Evolutionary conservation across 805 yeast genomes (phyloP).

Genomic region (Metschnikowia rubicola): DNA sequence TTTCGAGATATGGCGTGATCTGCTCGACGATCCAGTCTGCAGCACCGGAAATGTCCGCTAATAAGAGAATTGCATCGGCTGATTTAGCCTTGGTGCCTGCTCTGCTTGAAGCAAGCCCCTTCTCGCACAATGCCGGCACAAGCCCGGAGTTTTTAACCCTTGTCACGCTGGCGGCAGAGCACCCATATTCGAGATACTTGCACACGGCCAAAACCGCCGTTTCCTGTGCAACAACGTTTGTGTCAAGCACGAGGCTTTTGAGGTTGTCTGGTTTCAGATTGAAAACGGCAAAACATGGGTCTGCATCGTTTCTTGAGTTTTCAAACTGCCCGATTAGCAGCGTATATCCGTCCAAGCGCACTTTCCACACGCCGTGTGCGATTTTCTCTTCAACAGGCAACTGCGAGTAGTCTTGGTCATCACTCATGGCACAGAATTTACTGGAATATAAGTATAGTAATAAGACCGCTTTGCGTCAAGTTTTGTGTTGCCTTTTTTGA

Average conservation of each 20-base stretch:
- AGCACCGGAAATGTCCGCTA: slow-evolving; percentile 58
- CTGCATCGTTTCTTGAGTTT: slow-evolving; percentile 52
- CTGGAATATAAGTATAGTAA: not conserved
- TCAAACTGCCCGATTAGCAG: slow-evolving; percentile 54
- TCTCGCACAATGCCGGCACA: slow-evolving; percentile 63
- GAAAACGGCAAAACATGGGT: slow-evolving; percentile 50
- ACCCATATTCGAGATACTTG: slow-evolving; percentile 56
- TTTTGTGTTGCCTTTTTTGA: not conserved
- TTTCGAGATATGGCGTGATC: slow-evolving; percentile 56
- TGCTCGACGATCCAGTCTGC: slow-evolving; percentile 67
- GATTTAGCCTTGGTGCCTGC: slow-evolving; percentile 69
- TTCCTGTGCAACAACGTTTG: slow-evolving; percentile 91
- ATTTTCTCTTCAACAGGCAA: slow-evolving; percentile 67
- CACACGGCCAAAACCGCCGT: slow-evolving; percentile 59
- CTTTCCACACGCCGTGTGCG: slow-evolving; percentile 65
- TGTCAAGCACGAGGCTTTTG: slow-evolving; percentile 62
- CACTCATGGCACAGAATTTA: slow-evolving; percentile 20
- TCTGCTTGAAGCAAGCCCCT: slow-evolving; percentile 73
- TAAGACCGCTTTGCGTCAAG: not conserved
- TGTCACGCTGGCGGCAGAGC: slow-evolving; percentile 35
- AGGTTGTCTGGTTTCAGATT: slow-evolving; percentile 51
- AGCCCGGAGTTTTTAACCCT: slow-evolving; percentile 39
- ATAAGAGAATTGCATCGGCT: slow-evolving; percentile 54
- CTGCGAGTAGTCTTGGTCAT: slow-evolving; percentile 50
- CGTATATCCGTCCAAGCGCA: slow-evolving; percentile 73